These are phyloP conservation scores for Xylaria sp. DNA, from an alignment of 2,329 filamentous ascomycete genomes.

Conservation along the genomic window DNA sequence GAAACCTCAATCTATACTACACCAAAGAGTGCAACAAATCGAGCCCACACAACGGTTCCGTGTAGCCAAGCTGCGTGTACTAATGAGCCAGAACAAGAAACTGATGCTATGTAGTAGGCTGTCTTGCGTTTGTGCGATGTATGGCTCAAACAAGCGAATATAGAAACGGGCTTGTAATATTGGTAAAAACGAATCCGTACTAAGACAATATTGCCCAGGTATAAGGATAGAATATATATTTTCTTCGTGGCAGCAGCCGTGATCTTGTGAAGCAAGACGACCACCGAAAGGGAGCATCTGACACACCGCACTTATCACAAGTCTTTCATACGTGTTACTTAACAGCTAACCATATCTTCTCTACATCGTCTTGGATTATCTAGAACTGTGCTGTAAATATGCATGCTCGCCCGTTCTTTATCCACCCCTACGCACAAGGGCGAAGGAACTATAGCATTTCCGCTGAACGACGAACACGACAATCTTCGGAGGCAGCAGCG, in stretches of 20 bases:
- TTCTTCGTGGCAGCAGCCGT: background rate
- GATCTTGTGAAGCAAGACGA: background rate
- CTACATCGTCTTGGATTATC: constrained; percentile 7
- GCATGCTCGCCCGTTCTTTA: constrained; percentile 29
- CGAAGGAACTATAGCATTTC: constrained; percentile 2
- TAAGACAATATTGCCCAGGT: background rate
- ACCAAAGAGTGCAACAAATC: too few relatives aligned
- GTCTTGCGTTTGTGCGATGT: constrained; percentile 8
- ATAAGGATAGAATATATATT: background rate
- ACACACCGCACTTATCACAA: background rate
- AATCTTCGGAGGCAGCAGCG: background rate
- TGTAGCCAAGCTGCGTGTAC: too few relatives aligned
- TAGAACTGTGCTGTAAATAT: constrained; percentile 10
- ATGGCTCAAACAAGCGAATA: constrained; percentile 7
- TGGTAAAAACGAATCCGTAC: background rate
- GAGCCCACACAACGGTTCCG: too few relatives aligned
- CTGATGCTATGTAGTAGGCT: background rate
- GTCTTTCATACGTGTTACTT: background rate
- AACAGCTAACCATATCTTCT: background rate
- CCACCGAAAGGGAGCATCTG: background rate
- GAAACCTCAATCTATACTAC: too few relatives aligned
- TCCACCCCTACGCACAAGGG: constrained; percentile 36
- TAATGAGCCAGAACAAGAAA: too few relatives aligned
- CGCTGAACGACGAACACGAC: constrained; percentile 2
- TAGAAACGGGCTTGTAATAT: background rate